Conservation (phyloP, 2,329 filamentous ascomycete species). For the Paradendryphiella salina region DNA sequence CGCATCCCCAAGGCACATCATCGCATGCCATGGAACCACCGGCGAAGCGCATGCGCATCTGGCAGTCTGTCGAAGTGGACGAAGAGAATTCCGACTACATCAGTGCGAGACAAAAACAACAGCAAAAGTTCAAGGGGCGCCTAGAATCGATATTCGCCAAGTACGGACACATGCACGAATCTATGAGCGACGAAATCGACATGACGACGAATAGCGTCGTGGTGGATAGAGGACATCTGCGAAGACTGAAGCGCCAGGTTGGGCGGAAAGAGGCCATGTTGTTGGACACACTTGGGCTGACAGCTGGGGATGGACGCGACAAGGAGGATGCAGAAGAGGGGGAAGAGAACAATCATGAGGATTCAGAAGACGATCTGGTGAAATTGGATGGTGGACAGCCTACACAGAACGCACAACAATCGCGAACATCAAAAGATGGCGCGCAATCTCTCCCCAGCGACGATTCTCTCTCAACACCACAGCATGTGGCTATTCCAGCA, state of each 20-base stretch:
- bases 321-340: conserved; percentile 44
- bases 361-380: conserved; percentile 37
- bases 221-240: conserved; percentile 87
- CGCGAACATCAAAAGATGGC: not conserved
- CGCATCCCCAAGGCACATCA: not conserved
- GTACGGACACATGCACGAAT: conserved; percentile 80
- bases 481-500: not conserved
- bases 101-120: conserved; percentile 44
- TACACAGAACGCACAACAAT: not conserved
- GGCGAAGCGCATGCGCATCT: conserved; percentile 64
- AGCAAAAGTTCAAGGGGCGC: conserved; percentile 59
- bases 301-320: conserved; percentile 42
- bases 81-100: conserved; percentile 43
- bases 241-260: conserved; percentile 53
- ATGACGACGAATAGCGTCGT: conserved; percentile 77
- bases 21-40: conserved; percentile 58
- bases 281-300: conserved; percentile 29
- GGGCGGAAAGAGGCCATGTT: conserved; percentile 30
- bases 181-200: conserved; percentile 87
- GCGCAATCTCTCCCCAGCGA: not conserved
- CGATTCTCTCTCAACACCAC: not conserved
- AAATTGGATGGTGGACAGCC: conserved; percentile 10
- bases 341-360: conserved; percentile 15
- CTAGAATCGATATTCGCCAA: conserved; percentile 91
- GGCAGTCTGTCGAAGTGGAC: conserved; percentile 40